Evolutionary conservation across 768 basidiomycete genomes (phyloP).

Genomic region (Tricholoma bakamatsutake): DNA sequence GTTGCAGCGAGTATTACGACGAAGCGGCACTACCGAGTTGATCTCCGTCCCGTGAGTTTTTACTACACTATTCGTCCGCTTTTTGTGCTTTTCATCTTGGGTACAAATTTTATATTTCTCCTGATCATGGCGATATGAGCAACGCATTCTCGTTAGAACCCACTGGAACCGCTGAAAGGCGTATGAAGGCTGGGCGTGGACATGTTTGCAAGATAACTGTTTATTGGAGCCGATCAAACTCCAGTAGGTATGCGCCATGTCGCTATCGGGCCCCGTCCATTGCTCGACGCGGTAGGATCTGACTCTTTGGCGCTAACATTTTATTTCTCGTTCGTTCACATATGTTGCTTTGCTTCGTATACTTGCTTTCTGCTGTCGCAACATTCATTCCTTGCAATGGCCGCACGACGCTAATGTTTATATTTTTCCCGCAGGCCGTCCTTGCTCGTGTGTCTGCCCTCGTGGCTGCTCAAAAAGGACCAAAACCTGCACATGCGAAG

Average conservation of each 20-base stretch:
- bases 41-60: slow-evolving; percentile 69
- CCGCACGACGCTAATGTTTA: slow-evolving; percentile 24
- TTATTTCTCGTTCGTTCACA: slow-evolving; percentile 12
- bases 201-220: slow-evolving; percentile 78
- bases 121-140: slow-evolving; percentile 11
- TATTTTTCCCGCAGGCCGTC: slow-evolving; percentile 43
- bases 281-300: slow-evolving; percentile 49
- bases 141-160: slow-evolving; percentile 91
- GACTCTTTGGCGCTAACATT: slow-evolving; percentile 72
- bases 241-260: slow-evolving; percentile 53
- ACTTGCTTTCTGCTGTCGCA: slow-evolving; percentile 5
- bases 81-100: slow-evolving; percentile 8
- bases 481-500: slow-evolving; percentile 59
- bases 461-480: slow-evolving; percentile 62
- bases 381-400: background rate
- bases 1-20: slow-evolving; percentile 47
- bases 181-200: slow-evolving; percentile 90
- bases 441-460: slow-evolving; percentile 76
- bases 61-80: background rate
- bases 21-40: slow-evolving; percentile 70
- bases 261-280: slow-evolving; percentile 76
- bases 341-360: slow-evolving; percentile 11
- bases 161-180: slow-evolving; percentile 61
- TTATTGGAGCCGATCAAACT: slow-evolving; percentile 57
- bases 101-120: slow-evolving; percentile 3